Percentiles rank a stretch among this genome's conserved stretches.
These are phyloP conservation scores for Trichomonas tenax DNA, from an alignment of 208 protist genomes.

Conservation along the genomic window DNA sequence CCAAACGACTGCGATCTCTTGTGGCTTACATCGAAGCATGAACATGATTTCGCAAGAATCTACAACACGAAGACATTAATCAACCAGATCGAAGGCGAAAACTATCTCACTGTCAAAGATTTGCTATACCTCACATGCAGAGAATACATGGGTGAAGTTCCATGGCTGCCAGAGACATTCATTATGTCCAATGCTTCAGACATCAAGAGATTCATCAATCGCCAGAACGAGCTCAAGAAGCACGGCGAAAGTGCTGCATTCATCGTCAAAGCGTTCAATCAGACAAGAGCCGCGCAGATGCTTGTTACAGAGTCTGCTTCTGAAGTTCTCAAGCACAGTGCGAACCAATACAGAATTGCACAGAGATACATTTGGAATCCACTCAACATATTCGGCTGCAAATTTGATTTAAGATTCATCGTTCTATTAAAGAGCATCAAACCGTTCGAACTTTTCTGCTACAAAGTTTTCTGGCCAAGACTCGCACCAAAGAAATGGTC, in stretches of 20 bases:
- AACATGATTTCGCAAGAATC: neutral
- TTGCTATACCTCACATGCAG: neutral
- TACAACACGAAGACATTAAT: neutral
- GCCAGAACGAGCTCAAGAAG: neutral
- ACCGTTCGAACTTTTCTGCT: neutral
- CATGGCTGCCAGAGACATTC: neutral
- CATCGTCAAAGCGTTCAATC: neutral
- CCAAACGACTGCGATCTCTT: neutral
- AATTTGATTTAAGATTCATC: neutral
- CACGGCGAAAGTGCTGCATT: neutral
- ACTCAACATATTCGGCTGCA: neutral
- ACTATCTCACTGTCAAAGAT: neutral
- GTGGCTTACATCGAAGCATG: neutral
- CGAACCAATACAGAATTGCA: neutral
- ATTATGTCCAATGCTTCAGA: neutral
- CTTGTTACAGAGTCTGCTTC: neutral
- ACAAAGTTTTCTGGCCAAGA: slow-evolving; percentile 14
- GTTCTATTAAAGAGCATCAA: neutral
- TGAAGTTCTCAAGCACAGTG: neutral
- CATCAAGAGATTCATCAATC: neutral
- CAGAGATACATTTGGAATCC: slow-evolving; percentile 8
- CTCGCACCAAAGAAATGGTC: neutral
- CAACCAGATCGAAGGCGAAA: neutral
- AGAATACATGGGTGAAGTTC: neutral
- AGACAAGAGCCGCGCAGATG: neutral